Evolutionary conservation across 495 filamentous ascomycete species (phyloP).

Genomic region (Hyaloscypha finlandica): DNA sequence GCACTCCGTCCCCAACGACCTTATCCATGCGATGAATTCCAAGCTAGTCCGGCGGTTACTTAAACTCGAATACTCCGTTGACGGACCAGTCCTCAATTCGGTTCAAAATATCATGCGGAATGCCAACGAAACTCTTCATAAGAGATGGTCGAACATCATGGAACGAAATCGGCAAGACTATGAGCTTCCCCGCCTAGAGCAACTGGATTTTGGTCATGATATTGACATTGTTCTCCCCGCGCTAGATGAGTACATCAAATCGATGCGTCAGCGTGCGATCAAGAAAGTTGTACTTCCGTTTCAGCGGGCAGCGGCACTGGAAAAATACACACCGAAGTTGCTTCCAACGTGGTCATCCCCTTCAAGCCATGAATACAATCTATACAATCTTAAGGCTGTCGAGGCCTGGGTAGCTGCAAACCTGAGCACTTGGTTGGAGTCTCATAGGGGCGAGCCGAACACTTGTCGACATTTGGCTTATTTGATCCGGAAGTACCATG

Average conservation of each 20-base stretch:
- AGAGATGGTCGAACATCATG: constrained; percentile 14
- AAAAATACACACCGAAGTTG: background rate
- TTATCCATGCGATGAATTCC: constrained; percentile 46
- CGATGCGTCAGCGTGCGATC: background rate
- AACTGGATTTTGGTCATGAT: constrained; percentile 11
- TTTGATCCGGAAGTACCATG: constrained; percentile 37
- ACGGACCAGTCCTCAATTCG: constrained; percentile 26
- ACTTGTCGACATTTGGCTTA: constrained; percentile 10
- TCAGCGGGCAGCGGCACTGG: background rate
- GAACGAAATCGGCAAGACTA: background rate
- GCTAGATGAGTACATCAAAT: constrained; percentile 11
- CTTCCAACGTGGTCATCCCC: background rate
- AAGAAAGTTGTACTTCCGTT: background rate
- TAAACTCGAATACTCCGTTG: constrained; percentile 41
- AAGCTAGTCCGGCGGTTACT: constrained; percentile 51
- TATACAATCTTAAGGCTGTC: constrained; percentile 3
- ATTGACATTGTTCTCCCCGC: constrained; percentile 11
- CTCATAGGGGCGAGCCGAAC: constrained; percentile 27
- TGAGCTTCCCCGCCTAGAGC: constrained; percentile 11
- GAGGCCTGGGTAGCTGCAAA: constrained; percentile 30
- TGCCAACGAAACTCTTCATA: constrained; percentile 2
- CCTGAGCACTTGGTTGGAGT: constrained; percentile 27
- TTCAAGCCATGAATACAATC: no score
- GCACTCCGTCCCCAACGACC: constrained; percentile 34
- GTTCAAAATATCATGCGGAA: constrained; percentile 13